phyloP scores from a whole-genome alignment of 1,139 yeast genomes.

The Scheffersomyces lignicola region DNA sequence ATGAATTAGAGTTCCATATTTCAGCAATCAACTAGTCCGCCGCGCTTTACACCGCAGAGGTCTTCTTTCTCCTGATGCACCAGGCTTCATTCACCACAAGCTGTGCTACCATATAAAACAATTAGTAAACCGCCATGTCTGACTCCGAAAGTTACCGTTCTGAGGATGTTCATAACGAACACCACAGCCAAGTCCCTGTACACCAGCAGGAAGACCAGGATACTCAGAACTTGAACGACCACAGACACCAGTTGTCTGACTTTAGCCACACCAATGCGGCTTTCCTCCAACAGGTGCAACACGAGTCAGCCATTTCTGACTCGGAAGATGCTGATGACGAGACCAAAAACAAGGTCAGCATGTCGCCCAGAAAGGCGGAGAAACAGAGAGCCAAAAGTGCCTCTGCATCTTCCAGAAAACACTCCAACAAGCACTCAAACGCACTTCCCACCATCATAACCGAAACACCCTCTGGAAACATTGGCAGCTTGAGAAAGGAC shows the following conservation, averaged over 20 bases:
- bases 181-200: neutral
- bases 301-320: constrained; percentile 3
- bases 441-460: neutral
- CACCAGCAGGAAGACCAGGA: neutral
- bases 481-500: neutral
- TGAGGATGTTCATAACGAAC: neutral
- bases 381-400: neutral
- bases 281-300: neutral
- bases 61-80: too few relatives aligned
- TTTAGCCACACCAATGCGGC: neutral
- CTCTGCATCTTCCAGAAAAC: neutral
- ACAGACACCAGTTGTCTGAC: constrained; percentile 2
- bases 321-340: neutral
- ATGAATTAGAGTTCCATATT: too few relatives aligned
- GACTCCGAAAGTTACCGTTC: constrained; percentile 3
- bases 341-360: neutral
- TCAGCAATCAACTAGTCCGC: too few relatives aligned
- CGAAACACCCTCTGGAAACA: constrained; percentile 1
- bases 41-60: too few relatives aligned
- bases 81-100: too few relatives aligned
- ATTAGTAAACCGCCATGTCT: too few relatives aligned
- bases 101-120: too few relatives aligned
- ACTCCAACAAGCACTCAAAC: neutral
- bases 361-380: neutral
- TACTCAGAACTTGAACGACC: constrained; percentile 1